Conservation (phyloP, 2,329 filamentous ascomycete species). For the Trichophyton schoenleinii region DNA sequence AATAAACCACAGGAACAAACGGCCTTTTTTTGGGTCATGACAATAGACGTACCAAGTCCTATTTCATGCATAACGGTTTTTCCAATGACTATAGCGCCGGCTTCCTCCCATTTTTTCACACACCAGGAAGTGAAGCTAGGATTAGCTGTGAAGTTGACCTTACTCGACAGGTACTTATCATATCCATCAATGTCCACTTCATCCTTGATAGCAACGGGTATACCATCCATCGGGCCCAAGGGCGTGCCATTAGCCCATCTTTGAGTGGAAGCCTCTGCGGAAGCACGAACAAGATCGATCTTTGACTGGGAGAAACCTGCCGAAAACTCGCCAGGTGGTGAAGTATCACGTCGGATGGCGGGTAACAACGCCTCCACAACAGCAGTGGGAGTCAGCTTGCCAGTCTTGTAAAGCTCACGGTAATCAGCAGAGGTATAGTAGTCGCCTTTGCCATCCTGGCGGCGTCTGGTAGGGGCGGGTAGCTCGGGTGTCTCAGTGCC, state of each 20-base stretch:
- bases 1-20: not conserved
- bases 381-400: slow-evolving; percentile 56
- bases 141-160: slow-evolving; percentile 42
- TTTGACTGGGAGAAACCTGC: slow-evolving; percentile 61
- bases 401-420: slow-evolving; percentile 58
- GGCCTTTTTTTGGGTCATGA: slow-evolving; percentile 16
- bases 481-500: slow-evolving; percentile 15
- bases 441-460: slow-evolving; percentile 23
- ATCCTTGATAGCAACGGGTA: slow-evolving; percentile 75
- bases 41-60: slow-evolving; percentile 43
- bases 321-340: slow-evolving; percentile 48
- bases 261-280: slow-evolving; percentile 60
- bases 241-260: slow-evolving; percentile 56
- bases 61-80: slow-evolving; percentile 73
- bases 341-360: slow-evolving; percentile 50
- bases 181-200: slow-evolving; percentile 63
- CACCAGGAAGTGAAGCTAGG: slow-evolving; percentile 54
- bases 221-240: slow-evolving; percentile 61
- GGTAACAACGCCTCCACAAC: slow-evolving; percentile 61
- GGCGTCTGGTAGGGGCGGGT: slow-evolving; percentile 22
- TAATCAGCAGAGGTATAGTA: slow-evolving; percentile 67
- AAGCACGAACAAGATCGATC: slow-evolving; percentile 49
- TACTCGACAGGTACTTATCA: slow-evolving; percentile 52
- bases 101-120: slow-evolving; percentile 56
- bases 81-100: slow-evolving; percentile 61